These are phyloP conservation scores for Favolaschia claudopus DNA, from an alignment of 768 basidiomycete genomes.

Conservation along the genomic window DNA sequence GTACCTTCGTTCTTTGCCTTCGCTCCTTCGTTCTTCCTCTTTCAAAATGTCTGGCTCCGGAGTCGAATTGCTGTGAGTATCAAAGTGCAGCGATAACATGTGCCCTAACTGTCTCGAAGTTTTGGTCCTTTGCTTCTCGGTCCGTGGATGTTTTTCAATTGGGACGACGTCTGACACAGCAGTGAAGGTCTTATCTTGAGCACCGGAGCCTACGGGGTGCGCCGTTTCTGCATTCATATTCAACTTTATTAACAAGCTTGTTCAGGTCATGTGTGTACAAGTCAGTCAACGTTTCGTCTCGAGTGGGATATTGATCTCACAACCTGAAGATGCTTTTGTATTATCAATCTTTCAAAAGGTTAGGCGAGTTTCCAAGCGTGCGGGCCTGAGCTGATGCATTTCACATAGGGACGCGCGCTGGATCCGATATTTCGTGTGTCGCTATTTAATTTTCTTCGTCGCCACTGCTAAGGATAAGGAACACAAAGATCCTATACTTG, in stretches of 20 bases:
- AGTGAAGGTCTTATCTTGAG: constrained; percentile 17
- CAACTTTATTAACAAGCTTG: not conserved
- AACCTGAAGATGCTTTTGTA: constrained; percentile 21
- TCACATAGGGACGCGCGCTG: constrained; percentile 8
- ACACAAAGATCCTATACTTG: constrained; percentile 15
- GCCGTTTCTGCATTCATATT: not conserved
- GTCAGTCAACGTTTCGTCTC: not conserved
- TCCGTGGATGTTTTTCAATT: not conserved
- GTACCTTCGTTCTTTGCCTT: not conserved
- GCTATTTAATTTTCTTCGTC: not conserved
- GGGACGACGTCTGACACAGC: not conserved
- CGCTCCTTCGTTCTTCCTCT: not conserved
- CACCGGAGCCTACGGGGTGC: constrained; percentile 13
- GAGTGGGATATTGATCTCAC: not conserved
- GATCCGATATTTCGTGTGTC: constrained; percentile 24
- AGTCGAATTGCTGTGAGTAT: constrained; percentile 24
- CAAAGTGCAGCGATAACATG: not conserved
- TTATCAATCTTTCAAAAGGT: constrained; percentile 18
- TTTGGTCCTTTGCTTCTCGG: constrained; percentile 26
- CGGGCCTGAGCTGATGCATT: not conserved
- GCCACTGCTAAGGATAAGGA: not conserved
- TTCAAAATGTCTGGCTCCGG: constrained; percentile 22
- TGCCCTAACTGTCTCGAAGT: not conserved
- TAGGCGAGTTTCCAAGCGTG: not conserved
- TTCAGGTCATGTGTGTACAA: constrained; percentile 15